Evolutionary conservation across 75 land plant genomes (phyloP), one percentile per base, ranked within the genome.

Genomic region (Gnetum montanum): DNA sequence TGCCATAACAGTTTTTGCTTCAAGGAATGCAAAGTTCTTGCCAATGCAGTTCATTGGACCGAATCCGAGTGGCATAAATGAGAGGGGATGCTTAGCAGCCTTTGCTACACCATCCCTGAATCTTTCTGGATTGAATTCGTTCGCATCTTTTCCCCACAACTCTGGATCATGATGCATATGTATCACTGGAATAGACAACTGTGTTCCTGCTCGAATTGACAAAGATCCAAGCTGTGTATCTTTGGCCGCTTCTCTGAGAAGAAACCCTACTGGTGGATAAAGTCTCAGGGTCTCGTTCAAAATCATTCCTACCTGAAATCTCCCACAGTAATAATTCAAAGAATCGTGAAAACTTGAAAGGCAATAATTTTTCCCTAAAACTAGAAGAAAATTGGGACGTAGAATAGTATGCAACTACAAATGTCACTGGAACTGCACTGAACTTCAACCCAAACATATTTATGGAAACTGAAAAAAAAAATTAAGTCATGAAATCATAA

Each of bases 11-110:
- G 75, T 10, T 62, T 72, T 82, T 1, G 64, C 65, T 59, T 86
- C 86, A 19, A 72, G 57, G 46, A 78, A 4, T 0, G 83, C 79
- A 12, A 78, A 54, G 48, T 67, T 68, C 66, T 79, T 76, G 22
- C 83, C 91, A 6, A 73, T 73, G 52, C 91, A 86, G 15, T 65
- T 44, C 26, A 66, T 59, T 4, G 91, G 87, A 29, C 91, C 90
- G 0, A 70, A 35, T 0, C 71, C 61, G 31, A 86, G 82, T 3
- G 85, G 82, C 51, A 86, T 52, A 50, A 75, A 82, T 3, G 74
- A 68, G 0, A 67, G 62, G 10, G 65, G 55, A 55, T 73, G 76
- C 49, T 58, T 75, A 6, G 67, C 38, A 0, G 68, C 56, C 15
- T 59, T 31, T 11, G 30, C 50, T 6, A 64, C 35, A 0, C 70